These are phyloP conservation scores for Penicilliopsis zonata DNA, from an alignment of 495 filamentous ascomycete species.

Conservation along the genomic window DNA sequence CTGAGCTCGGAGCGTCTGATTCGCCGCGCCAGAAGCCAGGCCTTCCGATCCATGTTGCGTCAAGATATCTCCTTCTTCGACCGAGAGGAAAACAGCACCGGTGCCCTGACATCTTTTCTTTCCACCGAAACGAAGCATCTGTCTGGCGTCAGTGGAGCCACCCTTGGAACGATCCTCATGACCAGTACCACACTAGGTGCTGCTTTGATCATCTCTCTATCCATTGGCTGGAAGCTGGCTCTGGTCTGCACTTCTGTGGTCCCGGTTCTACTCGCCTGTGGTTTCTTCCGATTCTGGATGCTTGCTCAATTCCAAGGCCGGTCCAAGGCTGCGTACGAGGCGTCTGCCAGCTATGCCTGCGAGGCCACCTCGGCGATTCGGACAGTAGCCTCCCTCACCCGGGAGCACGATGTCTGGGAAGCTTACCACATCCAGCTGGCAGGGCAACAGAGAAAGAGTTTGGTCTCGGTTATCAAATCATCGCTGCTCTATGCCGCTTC, in stretches of 20 bases:
- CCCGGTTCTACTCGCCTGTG: constrained; percentile 65
- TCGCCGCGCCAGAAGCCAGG: constrained; percentile 62
- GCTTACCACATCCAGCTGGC: constrained; percentile 61
- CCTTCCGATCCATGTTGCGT: constrained; percentile 81
- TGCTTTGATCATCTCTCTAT: constrained; percentile 50
- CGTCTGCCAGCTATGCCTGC: constrained; percentile 73
- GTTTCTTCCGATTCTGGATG: constrained; percentile 81
- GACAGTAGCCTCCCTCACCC: constrained; percentile 81
- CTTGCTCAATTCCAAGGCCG: constrained; percentile 61
- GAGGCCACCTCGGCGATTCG: constrained; percentile 86
- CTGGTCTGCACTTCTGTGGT: constrained; percentile 71
- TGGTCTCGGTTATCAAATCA: constrained; percentile 54
- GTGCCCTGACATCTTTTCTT: constrained; percentile 73
- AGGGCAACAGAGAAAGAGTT: constrained; percentile 44
- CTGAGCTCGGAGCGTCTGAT: constrained; percentile 76
- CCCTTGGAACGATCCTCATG: constrained; percentile 68
- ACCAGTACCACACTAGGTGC: constrained; percentile 62
- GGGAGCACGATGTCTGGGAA: constrained; percentile 66
- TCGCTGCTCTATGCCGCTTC: constrained; percentile 68
- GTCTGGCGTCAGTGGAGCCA: constrained; percentile 68
- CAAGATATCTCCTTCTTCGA: constrained; percentile 91
- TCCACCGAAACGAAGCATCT: constrained; percentile 79
- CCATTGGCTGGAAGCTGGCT: constrained; percentile 83
- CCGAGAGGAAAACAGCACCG: constrained; percentile 69
- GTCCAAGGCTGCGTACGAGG: constrained; percentile 58